Evolutionary conservation across 192 early-diverging fungal genomes (phyloP), one percentile per base, ranked within the genome.

Genomic region (Thamnidium elegans): DNA sequence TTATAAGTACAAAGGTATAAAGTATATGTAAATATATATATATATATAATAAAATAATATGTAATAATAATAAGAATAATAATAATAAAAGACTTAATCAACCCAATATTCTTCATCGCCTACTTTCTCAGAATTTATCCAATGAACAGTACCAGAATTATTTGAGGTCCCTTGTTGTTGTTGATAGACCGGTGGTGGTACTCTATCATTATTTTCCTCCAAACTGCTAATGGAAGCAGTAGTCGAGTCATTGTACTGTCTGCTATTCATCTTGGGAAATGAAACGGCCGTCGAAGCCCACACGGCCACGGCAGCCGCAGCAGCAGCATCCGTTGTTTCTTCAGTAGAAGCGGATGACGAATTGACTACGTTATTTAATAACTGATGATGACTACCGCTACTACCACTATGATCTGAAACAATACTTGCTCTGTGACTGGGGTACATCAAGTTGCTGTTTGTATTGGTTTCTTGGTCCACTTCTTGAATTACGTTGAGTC

Each of bases 61-160:
- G 15, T 13, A 53, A 21, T 13, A 10, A 54, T 23, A 53, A 26
- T 8, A 4, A 50, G 9, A n/a, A 17, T 32, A 55, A 32, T 32
- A 36, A 36, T 36, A 36, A 4, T 36, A 6, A 9, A 6, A 39
- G 4, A 9, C 9, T 39, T 39, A 39, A 9, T 39, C 36, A 10
- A 6, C 32, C 55, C 55, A 56, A 8, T 19, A 39, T 5, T 36
- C 8, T 4, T 56, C 55, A 56, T 56, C 55, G 9, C 55, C 19
- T 11, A 56, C 31, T 56, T 56, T 56, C n/a, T 56, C 55, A 2
- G 55, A 56, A 34, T 56, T 31, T 19, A 56, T 56, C 55, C 55
- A 56, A 39, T 39, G 31, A 36, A 19, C 19, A 4, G 31, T 56
- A 9, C 34, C 55, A 55, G 32, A 55, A 23, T 31, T 55, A 32